A percentile compares a stretch with the other conserved stretches of the same genome.
phyloP scores from a whole-genome alignment of 2,329 filamentous ascomycete species.

The Blastomyces parvus region DNA sequence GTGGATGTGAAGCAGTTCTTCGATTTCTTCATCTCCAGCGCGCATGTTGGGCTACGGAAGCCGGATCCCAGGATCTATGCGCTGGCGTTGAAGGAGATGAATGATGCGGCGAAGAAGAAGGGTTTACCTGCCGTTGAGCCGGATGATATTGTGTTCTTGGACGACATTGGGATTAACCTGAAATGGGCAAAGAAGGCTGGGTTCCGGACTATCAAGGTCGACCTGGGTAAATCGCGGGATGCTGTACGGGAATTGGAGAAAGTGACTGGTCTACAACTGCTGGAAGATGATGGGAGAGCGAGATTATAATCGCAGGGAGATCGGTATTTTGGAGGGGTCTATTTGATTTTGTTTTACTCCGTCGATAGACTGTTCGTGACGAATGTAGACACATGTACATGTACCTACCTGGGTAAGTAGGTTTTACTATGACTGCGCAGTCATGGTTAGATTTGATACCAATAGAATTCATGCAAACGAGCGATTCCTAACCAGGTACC shows the following conservation, averaged over 20 bases:
- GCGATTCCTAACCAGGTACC: not conserved
- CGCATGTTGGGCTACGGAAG: constrained; percentile 79
- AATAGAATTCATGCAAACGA: not conserved
- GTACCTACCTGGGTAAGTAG: not conserved
- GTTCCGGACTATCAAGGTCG: constrained; percentile 76
- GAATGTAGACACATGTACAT: not conserved
- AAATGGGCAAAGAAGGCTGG: constrained; percentile 67
- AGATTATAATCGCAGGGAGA: constrained; percentile 21
- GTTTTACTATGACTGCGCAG: no score
- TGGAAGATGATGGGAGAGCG: constrained; percentile 31
- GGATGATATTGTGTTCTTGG: constrained; percentile 71
- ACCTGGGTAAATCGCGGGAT: constrained; percentile 64
- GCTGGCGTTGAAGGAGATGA: constrained; percentile 57
- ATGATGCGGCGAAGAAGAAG: constrained; percentile 51
- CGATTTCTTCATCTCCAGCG: constrained; percentile 78
- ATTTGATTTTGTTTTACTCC: not conserved
- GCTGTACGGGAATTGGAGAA: constrained; percentile 74
- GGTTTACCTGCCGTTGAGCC: constrained; percentile 49
- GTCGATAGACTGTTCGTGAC: not conserved
- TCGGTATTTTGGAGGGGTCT: not conserved
- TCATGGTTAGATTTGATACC: not conserved
- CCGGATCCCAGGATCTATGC: constrained; percentile 75
- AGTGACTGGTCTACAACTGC: constrained; percentile 54
- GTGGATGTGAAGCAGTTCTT: constrained; percentile 60
- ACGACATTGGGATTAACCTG: constrained; percentile 90